These are phyloP conservation scores for Heterobasidion occidentale DNA, from an alignment of 1,284 basidiomycete species.

Conservation along the genomic window DNA sequence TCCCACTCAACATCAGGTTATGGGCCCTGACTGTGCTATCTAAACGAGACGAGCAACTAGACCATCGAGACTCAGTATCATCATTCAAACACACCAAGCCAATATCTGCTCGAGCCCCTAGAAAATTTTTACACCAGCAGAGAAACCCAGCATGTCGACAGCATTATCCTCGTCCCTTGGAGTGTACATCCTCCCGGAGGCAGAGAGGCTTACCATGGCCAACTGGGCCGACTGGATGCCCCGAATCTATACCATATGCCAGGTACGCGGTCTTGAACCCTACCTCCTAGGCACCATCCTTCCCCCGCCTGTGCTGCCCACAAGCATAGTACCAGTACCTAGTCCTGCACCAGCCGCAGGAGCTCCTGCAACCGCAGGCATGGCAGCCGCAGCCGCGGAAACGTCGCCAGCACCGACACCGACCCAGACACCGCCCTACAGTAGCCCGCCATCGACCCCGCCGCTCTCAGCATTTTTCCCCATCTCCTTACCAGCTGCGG, in stretches of 20 bases:
- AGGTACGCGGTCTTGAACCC: background rate
- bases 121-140: too few relatives aligned
- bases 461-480: background rate
- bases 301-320: background rate
- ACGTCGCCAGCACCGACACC: background rate
- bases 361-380: too few relatives aligned
- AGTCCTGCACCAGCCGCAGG: too few relatives aligned
- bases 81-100: too few relatives aligned
- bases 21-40: too few relatives aligned
- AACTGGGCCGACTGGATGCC: background rate
- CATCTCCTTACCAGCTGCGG: background rate
- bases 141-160: background rate
- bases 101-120: too few relatives aligned
- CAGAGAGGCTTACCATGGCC: background rate
- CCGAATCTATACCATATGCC: background rate
- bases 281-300: background rate
- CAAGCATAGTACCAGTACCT: background rate
- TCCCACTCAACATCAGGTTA: too few relatives aligned
- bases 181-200: background rate
- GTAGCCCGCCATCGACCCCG: too few relatives aligned
- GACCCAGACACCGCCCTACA: background rate
- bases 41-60: too few relatives aligned
- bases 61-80: too few relatives aligned
- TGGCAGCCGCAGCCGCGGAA: too few relatives aligned
- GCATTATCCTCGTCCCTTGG: background rate